Evolutionary conservation across 2,329 filamentous ascomycete species (phyloP), one percentile per base, ranked within the genome.

Genomic region (Knoxdaviesia capensis): DNA sequence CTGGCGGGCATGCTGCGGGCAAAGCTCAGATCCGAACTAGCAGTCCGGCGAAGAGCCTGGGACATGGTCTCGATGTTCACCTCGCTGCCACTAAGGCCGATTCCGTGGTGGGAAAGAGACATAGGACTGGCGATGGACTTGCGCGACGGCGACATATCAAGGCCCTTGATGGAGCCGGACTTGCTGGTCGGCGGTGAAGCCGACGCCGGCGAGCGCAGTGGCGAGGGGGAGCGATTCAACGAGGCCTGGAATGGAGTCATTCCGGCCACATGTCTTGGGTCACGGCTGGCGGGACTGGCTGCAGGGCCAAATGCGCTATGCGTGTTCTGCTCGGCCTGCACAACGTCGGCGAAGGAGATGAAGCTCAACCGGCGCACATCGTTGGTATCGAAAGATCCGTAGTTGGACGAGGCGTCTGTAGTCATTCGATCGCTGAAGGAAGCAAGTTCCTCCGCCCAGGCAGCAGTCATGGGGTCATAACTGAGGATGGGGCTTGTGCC

Each of bases 261-360:
- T 8, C 78, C 79, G 41, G 74, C 70, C 45, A 80, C 61, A 54
- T 85, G 77, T 44, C 82, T 66, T 43, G 77, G 79, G 46, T 88
- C 81, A 48, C 78, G 67, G 49, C 69, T 77, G 39, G 71, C 66
- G 34, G 60, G 55, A 42, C 55, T 57, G 35, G 56, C 59, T 11
- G 65, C 62, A 33, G 65, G 63, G 45, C 76, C 71, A 31, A 73
- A 74, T 20, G 20, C 20, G 20, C 20, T 20, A 20, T 20, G 20
- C 3, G 20, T 20, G 20, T 20, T 20, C 52, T 88, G 82, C 56
- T 90, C 83, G 33, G 79, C 72, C 55, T 93, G 85, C 36, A 96
- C 85, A 7, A 96, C 85, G 53, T 96, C 88, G 46, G 88, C 87
- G 59, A 96, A 96, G 6, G 86, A 94, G 55, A 96, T 93, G 62